phyloP scores from a whole-genome alignment of 2,329 filamentous ascomycete species.

The Colletotrichum melonis region DNA sequence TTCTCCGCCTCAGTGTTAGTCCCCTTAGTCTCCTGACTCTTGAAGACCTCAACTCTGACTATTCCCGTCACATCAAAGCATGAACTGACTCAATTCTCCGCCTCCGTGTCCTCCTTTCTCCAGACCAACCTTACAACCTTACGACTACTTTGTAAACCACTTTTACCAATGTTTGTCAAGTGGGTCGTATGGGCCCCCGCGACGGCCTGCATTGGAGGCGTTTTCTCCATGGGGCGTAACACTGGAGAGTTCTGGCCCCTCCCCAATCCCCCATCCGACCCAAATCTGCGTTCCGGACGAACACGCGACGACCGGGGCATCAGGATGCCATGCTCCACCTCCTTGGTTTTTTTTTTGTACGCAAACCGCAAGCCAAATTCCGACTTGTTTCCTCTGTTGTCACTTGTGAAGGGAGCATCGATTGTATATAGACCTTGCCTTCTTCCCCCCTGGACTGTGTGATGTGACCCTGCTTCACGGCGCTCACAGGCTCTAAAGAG shows the following conservation, averaged over 20 bases:
- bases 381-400: not conserved
- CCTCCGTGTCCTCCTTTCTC: not conserved
- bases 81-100: constrained; percentile 33
- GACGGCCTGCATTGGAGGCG: not conserved
- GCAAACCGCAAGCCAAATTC: not conserved
- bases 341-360: not conserved
- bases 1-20: constrained; percentile 16
- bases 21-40: not conserved
- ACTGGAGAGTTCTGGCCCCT: constrained; percentile 16
- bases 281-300: constrained; percentile 11
- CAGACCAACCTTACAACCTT: not conserved
- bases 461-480: not conserved
- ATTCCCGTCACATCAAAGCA: not conserved
- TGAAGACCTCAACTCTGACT: not conserved
- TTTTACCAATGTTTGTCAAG: constrained; percentile 9
- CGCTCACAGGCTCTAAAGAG: constrained; percentile 5
- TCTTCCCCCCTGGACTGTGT: not conserved
- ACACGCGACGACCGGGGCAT: constrained; percentile 28
- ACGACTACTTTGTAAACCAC: not conserved
- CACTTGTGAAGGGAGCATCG: not conserved
- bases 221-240: constrained; percentile 27
- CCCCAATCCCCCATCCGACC: not conserved
- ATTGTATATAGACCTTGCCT: constrained; percentile 16
- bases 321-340: constrained; percentile 18
- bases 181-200: constrained; percentile 33